Conservation (phyloP, 1,284 basidiomycete genomes). For the Cryptococcus neoformans region DNA sequence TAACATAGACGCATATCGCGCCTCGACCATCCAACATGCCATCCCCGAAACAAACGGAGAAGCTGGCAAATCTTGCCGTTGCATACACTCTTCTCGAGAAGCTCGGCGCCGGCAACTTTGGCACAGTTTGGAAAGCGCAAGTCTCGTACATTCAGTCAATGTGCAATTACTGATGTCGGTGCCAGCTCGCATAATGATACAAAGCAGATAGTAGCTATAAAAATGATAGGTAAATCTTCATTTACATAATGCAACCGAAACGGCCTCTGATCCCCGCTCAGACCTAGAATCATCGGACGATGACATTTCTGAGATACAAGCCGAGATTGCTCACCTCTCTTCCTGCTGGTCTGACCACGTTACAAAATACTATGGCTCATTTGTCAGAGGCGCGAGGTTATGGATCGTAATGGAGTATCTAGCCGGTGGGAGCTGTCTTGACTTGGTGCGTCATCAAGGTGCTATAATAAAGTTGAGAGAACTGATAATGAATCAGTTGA, state of each 20-base stretch:
- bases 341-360: slow-evolving; percentile 96
- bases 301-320: slow-evolving; percentile 95
- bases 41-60: slow-evolving; percentile 3
- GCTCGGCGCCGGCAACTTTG: slow-evolving; percentile 95
- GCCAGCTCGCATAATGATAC: slow-evolving; percentile 81
- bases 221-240: slow-evolving; percentile 77
- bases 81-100: slow-evolving; percentile 94
- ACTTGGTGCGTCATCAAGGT: slow-evolving; percentile 56
- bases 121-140: slow-evolving; percentile 89
- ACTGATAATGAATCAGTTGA: slow-evolving; percentile 55
- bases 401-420: slow-evolving; percentile 99
- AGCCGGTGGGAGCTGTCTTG: slow-evolving; percentile 95
- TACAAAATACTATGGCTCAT: slow-evolving; percentile 94
- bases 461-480: not conserved
- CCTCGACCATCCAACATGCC: too few relatives aligned
- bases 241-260: slow-evolving; percentile 2
- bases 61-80: slow-evolving; percentile 64
- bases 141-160: slow-evolving; percentile 16
- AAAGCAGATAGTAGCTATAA: slow-evolving; percentile 92
- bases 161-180: not conserved
- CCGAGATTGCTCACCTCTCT: slow-evolving; percentile 92
- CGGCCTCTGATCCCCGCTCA: slow-evolving; percentile 3
- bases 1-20: too few relatives aligned
- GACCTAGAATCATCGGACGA: slow-evolving; percentile 70
- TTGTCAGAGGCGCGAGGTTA: slow-evolving; percentile 93